phyloP scores from a whole-genome alignment of 2,329 filamentous ascomycete genomes.

The Phialocephala sp. region DNA sequence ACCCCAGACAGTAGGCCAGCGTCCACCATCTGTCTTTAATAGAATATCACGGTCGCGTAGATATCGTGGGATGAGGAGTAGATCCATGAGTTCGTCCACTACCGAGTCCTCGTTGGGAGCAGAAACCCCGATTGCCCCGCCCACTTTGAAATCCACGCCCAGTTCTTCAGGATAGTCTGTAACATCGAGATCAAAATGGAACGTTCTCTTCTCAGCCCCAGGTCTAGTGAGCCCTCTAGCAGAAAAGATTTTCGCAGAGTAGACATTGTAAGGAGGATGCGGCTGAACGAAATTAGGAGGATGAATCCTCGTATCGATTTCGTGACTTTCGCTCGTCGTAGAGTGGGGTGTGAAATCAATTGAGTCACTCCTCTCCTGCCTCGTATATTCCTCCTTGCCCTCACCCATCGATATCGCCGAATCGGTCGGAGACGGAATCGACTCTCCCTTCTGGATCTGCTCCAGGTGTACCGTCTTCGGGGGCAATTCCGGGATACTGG shows the following conservation, averaged over 20 bases:
- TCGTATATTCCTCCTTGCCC: neutral
- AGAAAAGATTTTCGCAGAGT: slow-evolving; percentile 84
- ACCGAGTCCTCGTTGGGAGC: slow-evolving; percentile 80
- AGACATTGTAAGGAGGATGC: slow-evolving; percentile 91
- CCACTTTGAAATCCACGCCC: slow-evolving; percentile 90
- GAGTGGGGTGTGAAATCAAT: slow-evolving; percentile 43
- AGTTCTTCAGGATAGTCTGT: slow-evolving; percentile 91
- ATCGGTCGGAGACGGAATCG: slow-evolving; percentile 52
- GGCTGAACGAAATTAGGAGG: slow-evolving; percentile 92
- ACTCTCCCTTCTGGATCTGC: slow-evolving; percentile 53
- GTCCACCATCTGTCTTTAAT: slow-evolving; percentile 77
- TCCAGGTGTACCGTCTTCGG: slow-evolving; percentile 76
- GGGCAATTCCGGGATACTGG: slow-evolving; percentile 73
- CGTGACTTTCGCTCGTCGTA: slow-evolving; percentile 27
- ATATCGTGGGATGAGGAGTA: slow-evolving; percentile 79
- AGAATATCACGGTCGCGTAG: slow-evolving; percentile 83
- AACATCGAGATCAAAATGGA: slow-evolving; percentile 96
- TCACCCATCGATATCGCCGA: slow-evolving; percentile 53
- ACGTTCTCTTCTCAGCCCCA: slow-evolving; percentile 94
- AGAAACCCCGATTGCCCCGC: slow-evolving; percentile 91
- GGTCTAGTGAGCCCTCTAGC: slow-evolving; percentile 84
- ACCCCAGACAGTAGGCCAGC: slow-evolving; percentile 99
- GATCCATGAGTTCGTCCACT: slow-evolving; percentile 85
- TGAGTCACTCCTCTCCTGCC: slow-evolving; percentile 29
- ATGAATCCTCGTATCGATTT: slow-evolving; percentile 65